phyloP scores from a whole-genome alignment of 2,329 filamentous ascomycete species.

The Tolypocladium ophioglossoides region DNA sequence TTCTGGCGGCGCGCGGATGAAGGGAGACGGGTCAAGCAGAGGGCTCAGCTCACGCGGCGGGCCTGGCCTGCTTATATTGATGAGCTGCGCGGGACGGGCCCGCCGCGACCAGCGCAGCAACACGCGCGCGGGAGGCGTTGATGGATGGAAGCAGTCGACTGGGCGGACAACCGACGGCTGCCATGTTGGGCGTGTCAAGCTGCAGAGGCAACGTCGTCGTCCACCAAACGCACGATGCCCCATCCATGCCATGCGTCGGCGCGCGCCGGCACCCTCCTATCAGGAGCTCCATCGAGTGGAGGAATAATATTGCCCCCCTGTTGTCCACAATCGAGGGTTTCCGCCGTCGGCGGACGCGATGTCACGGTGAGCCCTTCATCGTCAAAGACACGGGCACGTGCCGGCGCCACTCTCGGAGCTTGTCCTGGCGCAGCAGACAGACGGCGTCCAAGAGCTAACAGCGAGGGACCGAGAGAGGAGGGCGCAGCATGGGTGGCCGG shows the following conservation, averaged over 20 bases:
- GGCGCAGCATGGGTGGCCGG: neutral
- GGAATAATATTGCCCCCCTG: neutral
- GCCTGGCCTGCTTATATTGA: neutral
- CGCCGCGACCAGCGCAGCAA: no score
- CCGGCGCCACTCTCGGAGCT: neutral
- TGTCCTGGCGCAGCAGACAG: neutral
- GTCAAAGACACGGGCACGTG: constrained; percentile 3
- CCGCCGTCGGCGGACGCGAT: neutral
- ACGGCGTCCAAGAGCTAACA: no score
- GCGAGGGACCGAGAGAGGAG: no score
- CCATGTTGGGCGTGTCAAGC: neutral
- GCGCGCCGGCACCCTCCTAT: neutral
- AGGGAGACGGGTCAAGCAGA: neutral
- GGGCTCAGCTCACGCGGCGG: neutral
- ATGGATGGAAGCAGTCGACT: no score
- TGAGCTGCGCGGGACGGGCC: no score
- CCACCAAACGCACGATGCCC: neutral
- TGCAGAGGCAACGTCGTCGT: neutral
- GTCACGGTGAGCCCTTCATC: constrained; percentile 1
- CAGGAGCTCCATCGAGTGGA: neutral
- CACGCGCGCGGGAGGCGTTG: neutral
- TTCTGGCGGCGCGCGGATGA: neutral
- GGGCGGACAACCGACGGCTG: no score
- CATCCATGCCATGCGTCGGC: neutral
- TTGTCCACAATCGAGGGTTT: neutral